Evolutionary conservation across 805 yeast species (phyloP).

Genomic region (Yamadazyma ubonensis): DNA sequence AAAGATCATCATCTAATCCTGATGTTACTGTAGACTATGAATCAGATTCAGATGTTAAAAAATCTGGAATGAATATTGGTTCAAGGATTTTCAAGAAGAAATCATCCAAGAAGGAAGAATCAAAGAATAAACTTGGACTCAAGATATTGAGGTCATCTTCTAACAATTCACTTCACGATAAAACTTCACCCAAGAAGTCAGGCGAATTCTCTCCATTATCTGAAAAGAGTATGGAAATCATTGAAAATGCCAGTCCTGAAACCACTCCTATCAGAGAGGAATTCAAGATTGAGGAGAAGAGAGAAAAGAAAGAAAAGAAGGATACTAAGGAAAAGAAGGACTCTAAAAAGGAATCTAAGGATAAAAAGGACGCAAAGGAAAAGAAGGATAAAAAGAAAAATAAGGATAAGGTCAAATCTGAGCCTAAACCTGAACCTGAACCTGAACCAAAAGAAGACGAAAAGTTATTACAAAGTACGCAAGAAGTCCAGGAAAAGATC

Average conservation of each 20-base stretch:
- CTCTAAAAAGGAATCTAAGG: conserved; percentile 5
- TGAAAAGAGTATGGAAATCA: conserved; percentile 2
- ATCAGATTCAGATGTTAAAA: conserved; percentile 18
- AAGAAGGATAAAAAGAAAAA: not conserved
- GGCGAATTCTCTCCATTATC: not conserved
- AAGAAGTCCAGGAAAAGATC: conserved; percentile 44
- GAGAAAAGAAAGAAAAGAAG: conserved; percentile 1
- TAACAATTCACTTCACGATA: conserved; percentile 12
- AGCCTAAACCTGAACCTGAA: conserved; percentile 10
- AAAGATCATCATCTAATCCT: conserved; percentile 5
- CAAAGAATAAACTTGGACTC: conserved; percentile 16
- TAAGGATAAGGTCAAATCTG: conserved; percentile 2
- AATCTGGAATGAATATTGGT: conserved; percentile 1
- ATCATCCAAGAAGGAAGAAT: conserved; percentile 14
- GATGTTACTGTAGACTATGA: conserved; percentile 30
- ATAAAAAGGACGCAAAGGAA: conserved; percentile 7
- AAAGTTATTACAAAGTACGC: conserved; percentile 31
- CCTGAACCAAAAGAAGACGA: conserved; percentile 18
- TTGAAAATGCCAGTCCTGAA: conserved; percentile 1
- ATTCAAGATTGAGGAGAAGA: not conserved
- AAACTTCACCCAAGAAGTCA: conserved; percentile 4
- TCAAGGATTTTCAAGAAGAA: conserved; percentile 22
- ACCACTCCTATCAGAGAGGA: conserved; percentile 1
- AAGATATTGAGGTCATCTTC: conserved; percentile 13
- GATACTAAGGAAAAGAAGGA: conserved; percentile 5